These are phyloP conservation scores for Eucalyptus leucophloia DNA, from an alignment of 345 rosid genomes.

Conservation along the genomic window DNA sequence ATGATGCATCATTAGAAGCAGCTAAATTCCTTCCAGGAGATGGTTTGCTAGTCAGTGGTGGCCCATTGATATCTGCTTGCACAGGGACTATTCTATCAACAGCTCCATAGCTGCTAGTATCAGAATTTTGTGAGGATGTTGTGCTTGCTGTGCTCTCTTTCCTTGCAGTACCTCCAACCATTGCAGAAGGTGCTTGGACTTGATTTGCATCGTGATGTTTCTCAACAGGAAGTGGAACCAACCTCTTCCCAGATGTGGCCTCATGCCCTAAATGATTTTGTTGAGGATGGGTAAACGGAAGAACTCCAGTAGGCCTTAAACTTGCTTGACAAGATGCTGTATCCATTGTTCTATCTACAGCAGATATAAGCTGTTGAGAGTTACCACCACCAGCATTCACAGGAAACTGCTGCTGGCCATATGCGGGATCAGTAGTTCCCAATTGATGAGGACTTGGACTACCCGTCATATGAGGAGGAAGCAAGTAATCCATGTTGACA, in stretches of 20 bases:
- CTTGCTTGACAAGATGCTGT: conserved; percentile 22
- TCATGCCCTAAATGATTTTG: conserved; percentile 22
- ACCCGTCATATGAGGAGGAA: conserved; percentile 27
- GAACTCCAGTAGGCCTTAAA: conserved; percentile 25
- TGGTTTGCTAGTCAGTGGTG: conserved; percentile 9
- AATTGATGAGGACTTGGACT: conserved; percentile 20
- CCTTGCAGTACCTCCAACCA: conserved; percentile 39
- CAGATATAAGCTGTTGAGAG: conserved; percentile 29
- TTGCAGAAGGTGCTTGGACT: conserved; percentile 9
- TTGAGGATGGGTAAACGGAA: conserved; percentile 29
- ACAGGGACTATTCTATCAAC: conserved; percentile 20
- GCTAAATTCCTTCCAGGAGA: conserved; percentile 16
- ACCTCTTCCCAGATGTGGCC: conserved; percentile 17
- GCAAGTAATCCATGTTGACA: conserved; percentile 9
- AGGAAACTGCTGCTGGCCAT: conserved; percentile 19
- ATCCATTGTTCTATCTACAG: conserved; percentile 25
- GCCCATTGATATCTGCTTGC: conserved; percentile 19
- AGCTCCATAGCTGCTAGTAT: conserved; percentile 33
- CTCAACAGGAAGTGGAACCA: conserved; percentile 37
- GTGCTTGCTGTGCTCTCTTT: conserved; percentile 53
- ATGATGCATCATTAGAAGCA: conserved; percentile 9
- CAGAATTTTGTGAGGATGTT: conserved; percentile 56
- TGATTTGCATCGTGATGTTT: conserved; percentile 25
- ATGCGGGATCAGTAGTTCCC: conserved; percentile 12
- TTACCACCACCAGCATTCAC: conserved; percentile 8